Percentiles rank a stretch among this genome's conserved stretches.
Conservation (phyloP, 225 moss, liverwort and hornwort genomes). For the Sphagnum contortum region DNA sequence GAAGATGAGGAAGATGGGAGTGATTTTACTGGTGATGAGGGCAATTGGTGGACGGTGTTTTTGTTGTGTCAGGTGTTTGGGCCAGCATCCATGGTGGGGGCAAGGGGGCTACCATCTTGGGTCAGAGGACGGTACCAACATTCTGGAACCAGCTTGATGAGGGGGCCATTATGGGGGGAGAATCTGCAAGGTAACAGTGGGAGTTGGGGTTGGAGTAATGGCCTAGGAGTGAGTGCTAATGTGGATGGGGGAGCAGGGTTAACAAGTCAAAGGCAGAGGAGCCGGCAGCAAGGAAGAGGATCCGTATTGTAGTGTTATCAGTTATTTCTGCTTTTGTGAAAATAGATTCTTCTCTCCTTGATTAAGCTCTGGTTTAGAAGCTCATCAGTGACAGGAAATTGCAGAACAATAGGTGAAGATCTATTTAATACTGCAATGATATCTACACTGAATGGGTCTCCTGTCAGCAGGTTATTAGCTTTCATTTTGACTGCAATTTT, state of each 20-base stretch:
- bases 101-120: constrained; percentile 48
- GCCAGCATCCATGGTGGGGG: constrained; percentile 53
- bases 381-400: too few relatives aligned
- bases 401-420: too few relatives aligned
- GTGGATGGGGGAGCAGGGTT: constrained; percentile 61
- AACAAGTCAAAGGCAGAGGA: constrained; percentile 83
- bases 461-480: too few relatives aligned
- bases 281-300: constrained; percentile 72
- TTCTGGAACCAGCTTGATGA: constrained; percentile 22
- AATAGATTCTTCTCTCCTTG: too few relatives aligned
- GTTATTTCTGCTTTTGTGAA: too few relatives aligned
- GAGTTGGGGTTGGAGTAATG: constrained; percentile 26
- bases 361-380: too few relatives aligned
- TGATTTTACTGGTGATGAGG: constrained; percentile 49
- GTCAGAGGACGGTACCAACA: constrained; percentile 42
- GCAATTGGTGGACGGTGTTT: constrained; percentile 61
- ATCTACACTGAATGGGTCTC: too few relatives aligned
- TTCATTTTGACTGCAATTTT: too few relatives aligned
- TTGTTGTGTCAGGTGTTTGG: constrained; percentile 86
- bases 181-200: constrained; percentile 44
- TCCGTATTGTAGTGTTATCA: constrained; percentile 35
- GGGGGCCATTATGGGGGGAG: constrained; percentile 83
- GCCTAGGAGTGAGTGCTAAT: constrained; percentile 46
- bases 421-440: too few relatives aligned
- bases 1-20: constrained; percentile 82